A percentile compares a stretch with the other conserved stretches of the same genome.
These are phyloP conservation scores for Favolaschia claudopus DNA, from an alignment of 768 basidiomycete genomes.

Conservation along the genomic window DNA sequence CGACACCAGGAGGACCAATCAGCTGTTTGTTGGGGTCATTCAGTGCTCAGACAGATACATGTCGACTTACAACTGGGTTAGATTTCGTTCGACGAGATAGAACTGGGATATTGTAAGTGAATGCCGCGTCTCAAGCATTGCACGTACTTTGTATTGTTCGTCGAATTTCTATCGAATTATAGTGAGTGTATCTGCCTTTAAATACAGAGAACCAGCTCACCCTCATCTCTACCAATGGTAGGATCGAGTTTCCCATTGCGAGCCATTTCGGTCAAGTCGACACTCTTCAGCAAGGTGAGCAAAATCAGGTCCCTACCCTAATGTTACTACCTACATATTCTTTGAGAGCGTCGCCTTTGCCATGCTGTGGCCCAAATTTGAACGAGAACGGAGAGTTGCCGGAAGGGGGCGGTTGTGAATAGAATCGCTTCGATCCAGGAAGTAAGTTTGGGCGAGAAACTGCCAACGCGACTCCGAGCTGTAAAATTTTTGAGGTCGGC, in stretches of 20 bases:
- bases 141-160: constrained; percentile 90
- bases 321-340: constrained; percentile 57
- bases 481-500: no score
- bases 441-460: background rate
- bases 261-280: constrained; percentile 86
- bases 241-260: constrained; percentile 88
- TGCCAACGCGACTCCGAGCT: background rate
- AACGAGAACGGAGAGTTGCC: constrained; percentile 37
- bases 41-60: background rate
- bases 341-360: constrained; percentile 87
- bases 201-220: constrained; percentile 35
- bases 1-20: constrained; percentile 88
- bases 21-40: constrained; percentile 49
- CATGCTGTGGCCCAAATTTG: constrained; percentile 62
- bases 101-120: constrained; percentile 50
- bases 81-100: constrained; percentile 90
- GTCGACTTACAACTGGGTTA: constrained; percentile 77
- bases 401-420: constrained; percentile 55
- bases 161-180: constrained; percentile 73
- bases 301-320: constrained; percentile 1
- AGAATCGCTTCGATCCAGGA: constrained; percentile 39
- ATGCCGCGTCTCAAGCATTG: background rate
- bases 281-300: constrained; percentile 65
- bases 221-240: constrained; percentile 88
- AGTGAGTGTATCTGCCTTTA: background rate